Evolutionary conservation across 1,284 basidiomycete species (phyloP), one percentile per base, ranked within the genome.

Genomic region (Cerioporus squamosus): DNA sequence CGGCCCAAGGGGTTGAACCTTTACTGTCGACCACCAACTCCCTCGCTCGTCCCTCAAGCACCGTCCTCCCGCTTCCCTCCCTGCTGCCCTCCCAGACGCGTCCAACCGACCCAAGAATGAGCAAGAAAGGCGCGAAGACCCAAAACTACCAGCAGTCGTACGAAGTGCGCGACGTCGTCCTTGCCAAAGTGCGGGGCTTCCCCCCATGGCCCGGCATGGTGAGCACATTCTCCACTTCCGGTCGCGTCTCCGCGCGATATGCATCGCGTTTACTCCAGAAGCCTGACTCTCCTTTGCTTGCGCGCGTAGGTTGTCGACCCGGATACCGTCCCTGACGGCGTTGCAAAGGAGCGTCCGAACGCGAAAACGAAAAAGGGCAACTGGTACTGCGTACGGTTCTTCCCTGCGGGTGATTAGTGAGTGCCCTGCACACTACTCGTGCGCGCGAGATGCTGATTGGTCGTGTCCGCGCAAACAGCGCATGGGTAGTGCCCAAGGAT

Each of bases 161-260:
- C 73, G 76, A 80, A 38, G 66, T 80, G 55, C 83, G 91, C 71
- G 95, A 97, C 72, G 82, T 95, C 67, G 95, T 98, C 33, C 85
- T 98, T 59, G 94, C 87, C 40, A 95, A 97, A 79, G 80, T 99
- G 71, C 93, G 93, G 77, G 96, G 97, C 15, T 98, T 84, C 78
- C 94, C 97, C 14, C 84, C 91, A 29, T 98, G 96, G 96, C 94
- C 94, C 59, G 92, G 86, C 70, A 90, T 90, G 79, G 94, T 94
- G 69, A 71, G 89, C 78, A 18, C 54, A 52, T 47, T 23, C 61
- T 45, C 43, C 48, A 8, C 45, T 20, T 31, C 36, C 26, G 47
- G 48, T 61, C 59, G 66, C 66, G 63, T 65, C 53, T 58, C 48
- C 42, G 48, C 51, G 54, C 59, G 42, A 45, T 24, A 42, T 52